These are phyloP conservation scores for Suhomyces kilbournensis DNA, from an alignment of 805 yeast genomes.

Conservation along the genomic window DNA sequence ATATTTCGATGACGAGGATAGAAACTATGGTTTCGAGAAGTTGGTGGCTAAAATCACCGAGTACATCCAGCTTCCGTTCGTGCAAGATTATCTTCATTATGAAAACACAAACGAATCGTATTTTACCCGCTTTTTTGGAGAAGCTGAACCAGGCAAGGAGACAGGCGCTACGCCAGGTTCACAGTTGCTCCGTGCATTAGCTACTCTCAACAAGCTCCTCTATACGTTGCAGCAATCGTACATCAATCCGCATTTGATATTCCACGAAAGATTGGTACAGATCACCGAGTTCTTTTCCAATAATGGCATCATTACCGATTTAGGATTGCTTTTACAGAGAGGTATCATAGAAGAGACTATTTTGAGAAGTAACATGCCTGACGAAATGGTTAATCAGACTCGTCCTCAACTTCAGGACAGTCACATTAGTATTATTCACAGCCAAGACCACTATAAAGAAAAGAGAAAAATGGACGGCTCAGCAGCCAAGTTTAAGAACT, in stretches of 20 bases:
- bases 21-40: conserved; percentile 43
- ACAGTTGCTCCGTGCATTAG: conserved; percentile 30
- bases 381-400: conserved; percentile 44
- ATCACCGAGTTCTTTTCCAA: conserved; percentile 47
- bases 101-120: conserved; percentile 29
- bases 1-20: conserved; percentile 53
- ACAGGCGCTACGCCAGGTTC: conserved; percentile 18
- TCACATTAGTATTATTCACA: conserved; percentile 42
- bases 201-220: conserved; percentile 43
- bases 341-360: conserved; percentile 56
- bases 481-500: conserved; percentile 60
- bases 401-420: conserved; percentile 33
- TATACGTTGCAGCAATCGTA: conserved; percentile 55
- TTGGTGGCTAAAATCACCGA: conserved; percentile 33
- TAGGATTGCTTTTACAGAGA: conserved; percentile 49
- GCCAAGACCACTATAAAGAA: conserved; percentile 37
- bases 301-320: conserved; percentile 29
- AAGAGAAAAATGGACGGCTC: conserved; percentile 42
- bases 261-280: conserved; percentile 43
- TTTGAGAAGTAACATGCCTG: conserved; percentile 49
- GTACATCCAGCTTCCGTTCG: conserved; percentile 25
- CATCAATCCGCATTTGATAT: conserved; percentile 50
- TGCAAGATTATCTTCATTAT: conserved; percentile 29
- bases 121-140: conserved; percentile 32
- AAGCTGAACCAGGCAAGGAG: conserved; percentile 16